These are phyloP conservation scores for Russula ochroleuca DNA, from an alignment of 768 basidiomycete genomes.

Conservation along the genomic window DNA sequence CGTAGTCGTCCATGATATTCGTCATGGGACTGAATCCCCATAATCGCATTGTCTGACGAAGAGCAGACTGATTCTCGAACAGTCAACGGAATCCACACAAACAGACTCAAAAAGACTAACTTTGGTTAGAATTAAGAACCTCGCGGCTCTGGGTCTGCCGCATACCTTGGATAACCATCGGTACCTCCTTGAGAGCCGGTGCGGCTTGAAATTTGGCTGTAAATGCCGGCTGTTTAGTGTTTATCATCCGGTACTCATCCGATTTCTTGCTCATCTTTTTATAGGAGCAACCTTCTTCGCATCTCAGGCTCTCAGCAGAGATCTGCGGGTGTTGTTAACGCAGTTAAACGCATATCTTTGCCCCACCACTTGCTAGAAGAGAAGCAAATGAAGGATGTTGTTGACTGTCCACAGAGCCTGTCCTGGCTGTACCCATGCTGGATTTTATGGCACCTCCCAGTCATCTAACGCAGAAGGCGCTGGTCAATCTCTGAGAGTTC, in stretches of 20 bases:
- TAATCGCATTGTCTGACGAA: conserved; percentile 83
- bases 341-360: not conserved
- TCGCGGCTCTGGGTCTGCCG: conserved; percentile 82
- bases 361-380: not conserved
- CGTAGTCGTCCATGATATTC: conserved; percentile 76
- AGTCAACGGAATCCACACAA: not conserved
- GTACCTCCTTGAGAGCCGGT: conserved; percentile 76
- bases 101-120: conserved; percentile 38
- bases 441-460: not conserved
- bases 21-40: conserved; percentile 93
- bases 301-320: too few species aligned
- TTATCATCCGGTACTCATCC: conserved; percentile 88
- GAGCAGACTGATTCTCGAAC: conserved; percentile 60
- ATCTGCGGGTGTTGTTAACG: too few species aligned
- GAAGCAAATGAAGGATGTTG: not conserved
- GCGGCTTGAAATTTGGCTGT: conserved; percentile 73
- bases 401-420: not conserved
- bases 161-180: conserved; percentile 87
- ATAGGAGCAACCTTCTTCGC: too few species aligned
- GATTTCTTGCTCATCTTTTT: conserved; percentile 91
- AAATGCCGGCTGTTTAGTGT: not conserved
- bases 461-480: not conserved
- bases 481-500: not conserved
- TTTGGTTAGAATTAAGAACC: conserved; percentile 78
- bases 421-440: not conserved